phyloP scores from a whole-genome alignment of 306 rosid species.

The Gillenia trifoliata region DNA sequence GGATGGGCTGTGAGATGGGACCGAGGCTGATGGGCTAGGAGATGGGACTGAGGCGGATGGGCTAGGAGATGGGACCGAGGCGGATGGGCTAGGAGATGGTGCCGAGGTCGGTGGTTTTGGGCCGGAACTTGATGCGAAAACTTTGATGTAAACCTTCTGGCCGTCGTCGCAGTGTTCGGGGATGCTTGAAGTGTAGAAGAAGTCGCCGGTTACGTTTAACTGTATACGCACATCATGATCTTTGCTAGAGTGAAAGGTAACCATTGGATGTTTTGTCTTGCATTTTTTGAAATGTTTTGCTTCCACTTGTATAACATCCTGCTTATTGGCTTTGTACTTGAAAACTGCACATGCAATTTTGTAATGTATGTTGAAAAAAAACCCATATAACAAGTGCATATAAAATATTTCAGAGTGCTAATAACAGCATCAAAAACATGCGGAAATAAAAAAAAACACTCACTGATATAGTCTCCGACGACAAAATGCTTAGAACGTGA shows the following conservation, averaged over 20 bases:
- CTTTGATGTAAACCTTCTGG: constrained; percentile 33
- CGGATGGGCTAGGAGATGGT: neutral
- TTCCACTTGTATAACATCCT: constrained; percentile 25
- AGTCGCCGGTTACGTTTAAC: constrained; percentile 15
- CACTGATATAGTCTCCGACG: constrained; percentile 31
- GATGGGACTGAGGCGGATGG: neutral
- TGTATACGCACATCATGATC: neutral
- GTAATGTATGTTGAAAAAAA: neutral
- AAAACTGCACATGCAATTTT: constrained; percentile 18
- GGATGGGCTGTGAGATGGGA: too few species aligned
- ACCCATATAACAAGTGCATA: too few species aligned
- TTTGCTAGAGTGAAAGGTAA: constrained; percentile 4
- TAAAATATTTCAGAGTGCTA: too few species aligned
- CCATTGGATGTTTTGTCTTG: constrained; percentile 13
- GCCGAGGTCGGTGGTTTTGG: neutral
- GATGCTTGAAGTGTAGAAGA: constrained; percentile 31
- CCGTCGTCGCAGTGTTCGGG: constrained; percentile 21
- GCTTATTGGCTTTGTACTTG: constrained; percentile 9
- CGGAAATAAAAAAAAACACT: neutral
- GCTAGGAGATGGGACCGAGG: too few species aligned
- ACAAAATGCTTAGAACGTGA: constrained; percentile 21
- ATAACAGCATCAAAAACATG: accelerated
- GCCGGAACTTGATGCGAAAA: neutral
- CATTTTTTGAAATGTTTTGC: constrained; percentile 17
- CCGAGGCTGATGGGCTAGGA: neutral